Conservation (phyloP, 257 asterid species). For the Parsonsia alboflavescens region DNA sequence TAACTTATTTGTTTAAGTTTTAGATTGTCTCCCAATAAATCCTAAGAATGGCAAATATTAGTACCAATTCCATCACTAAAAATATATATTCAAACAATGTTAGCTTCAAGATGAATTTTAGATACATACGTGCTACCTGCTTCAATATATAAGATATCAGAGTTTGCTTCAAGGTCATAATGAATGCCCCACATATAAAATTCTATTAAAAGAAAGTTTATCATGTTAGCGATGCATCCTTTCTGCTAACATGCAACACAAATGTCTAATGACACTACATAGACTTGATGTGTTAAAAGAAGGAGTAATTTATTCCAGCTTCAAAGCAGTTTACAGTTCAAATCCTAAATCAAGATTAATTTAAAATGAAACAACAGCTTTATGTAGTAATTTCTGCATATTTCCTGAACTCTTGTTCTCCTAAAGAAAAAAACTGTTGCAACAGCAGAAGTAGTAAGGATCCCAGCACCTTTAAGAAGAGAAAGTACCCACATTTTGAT, state of each 20-base stretch:
- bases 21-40: not conserved
- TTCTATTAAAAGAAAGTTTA: too few species aligned
- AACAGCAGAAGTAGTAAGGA: too few species aligned
- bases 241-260: too few species aligned
- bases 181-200: not conserved
- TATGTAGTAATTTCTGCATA: too few species aligned
- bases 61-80: not conserved
- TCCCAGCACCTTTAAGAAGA: not conserved
- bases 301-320: too few species aligned
- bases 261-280: not conserved
- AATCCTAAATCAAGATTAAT: too few species aligned
- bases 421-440: too few species aligned
- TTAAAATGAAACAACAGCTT: too few species aligned
- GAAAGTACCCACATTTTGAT: not conserved
- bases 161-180: not conserved
- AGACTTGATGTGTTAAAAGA: not conserved
- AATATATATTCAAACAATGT: constrained; percentile 8
- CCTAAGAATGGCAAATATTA: not conserved
- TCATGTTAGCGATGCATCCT: too few species aligned
- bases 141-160: too few species aligned
- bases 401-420: too few species aligned
- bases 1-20: not conserved
- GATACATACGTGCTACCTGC: constrained; percentile 99
- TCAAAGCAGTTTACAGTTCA: too few species aligned
- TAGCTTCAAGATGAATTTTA: constrained; percentile 17